A percentile compares a stretch with the other conserved stretches of the same genome.
Conservation (phyloP, 2,329 filamentous ascomycete genomes). For the Claviceps quebecensis region DNA sequence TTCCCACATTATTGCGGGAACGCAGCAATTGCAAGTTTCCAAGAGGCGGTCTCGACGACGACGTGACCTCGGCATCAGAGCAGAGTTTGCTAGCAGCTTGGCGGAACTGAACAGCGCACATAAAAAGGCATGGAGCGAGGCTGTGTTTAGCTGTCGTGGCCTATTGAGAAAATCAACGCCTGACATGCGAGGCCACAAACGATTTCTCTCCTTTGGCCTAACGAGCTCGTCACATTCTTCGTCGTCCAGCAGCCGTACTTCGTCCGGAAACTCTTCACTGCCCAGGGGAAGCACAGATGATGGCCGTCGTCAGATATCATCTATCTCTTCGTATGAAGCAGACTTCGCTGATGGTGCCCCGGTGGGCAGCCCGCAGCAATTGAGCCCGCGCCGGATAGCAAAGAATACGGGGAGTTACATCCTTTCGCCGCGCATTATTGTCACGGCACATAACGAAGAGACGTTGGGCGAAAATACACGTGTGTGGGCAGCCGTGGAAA, state of each 20-base stretch:
- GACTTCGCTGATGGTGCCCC: neutral
- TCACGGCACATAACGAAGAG: constrained; percentile 27
- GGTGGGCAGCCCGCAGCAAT: neutral
- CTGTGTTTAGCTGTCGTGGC: constrained; percentile 7
- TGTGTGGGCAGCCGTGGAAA: constrained; percentile 37
- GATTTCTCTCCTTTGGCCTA: constrained; percentile 3
- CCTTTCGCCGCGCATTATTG: constrained; percentile 27
- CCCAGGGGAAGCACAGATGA: neutral
- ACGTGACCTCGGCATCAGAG: neutral
- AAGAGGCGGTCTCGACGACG: constrained; percentile 6
- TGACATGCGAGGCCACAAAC: constrained; percentile 2
- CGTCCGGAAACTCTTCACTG: constrained; percentile 1
- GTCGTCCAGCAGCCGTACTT: constrained; percentile 1
- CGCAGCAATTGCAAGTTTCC: constrained; percentile 5
- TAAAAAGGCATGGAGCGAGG: constrained; percentile 7
- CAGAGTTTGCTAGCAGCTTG: constrained; percentile 5
- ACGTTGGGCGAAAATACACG: constrained; percentile 19
- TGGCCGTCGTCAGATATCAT: neutral
- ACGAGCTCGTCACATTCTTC: constrained; percentile 1
- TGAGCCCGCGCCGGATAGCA: constrained; percentile 6
- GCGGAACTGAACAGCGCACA: constrained; percentile 4
- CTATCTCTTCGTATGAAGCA: constrained; percentile 1
- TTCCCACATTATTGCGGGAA: neutral
- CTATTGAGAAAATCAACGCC: constrained; percentile 7
- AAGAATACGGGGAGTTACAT: constrained; percentile 11